A percentile compares a stretch with the other conserved stretches of the same genome.
Evolutionary conservation across 129 eudicot species (phyloP).

Genomic region (Cynara cardunculus): DNA sequence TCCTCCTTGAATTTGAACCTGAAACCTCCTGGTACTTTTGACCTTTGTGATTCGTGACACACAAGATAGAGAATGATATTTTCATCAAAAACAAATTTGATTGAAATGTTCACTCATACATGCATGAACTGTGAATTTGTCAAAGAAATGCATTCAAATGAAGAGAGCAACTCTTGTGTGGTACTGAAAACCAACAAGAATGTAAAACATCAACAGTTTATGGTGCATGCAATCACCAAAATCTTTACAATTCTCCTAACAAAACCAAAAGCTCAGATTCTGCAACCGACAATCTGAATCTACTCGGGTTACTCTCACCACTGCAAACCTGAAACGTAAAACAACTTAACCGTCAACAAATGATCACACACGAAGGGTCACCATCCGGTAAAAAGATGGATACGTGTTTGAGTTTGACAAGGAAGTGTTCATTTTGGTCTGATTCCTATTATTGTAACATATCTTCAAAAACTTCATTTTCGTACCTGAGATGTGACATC

Average conservation of each 20-base stretch:
- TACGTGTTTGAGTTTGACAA: not conserved
- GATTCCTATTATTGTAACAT: not conserved
- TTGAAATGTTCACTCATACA: not conserved
- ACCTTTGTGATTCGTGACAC: not conserved
- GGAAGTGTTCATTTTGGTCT: not conserved
- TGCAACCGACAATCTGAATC: not conserved
- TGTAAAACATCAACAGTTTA: not conserved
- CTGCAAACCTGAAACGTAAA: not conserved
- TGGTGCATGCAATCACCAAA: not conserved
- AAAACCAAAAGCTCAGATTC: not conserved
- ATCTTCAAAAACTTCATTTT: not conserved
- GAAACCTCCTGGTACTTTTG: too few species aligned
- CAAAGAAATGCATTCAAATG: not conserved
- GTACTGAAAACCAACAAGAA: not conserved
- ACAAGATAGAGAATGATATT: not conserved
- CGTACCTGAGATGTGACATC: not conserved
- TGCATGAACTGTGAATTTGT: not conserved
- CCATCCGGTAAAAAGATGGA: not conserved
- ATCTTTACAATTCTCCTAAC: not conserved
- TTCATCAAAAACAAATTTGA: not conserved
- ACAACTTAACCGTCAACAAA: not conserved
- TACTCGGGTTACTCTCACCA: not conserved
- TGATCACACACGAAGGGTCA: not conserved
- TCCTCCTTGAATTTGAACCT: too few species aligned
- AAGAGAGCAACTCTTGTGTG: not conserved